phyloP scores from a whole-genome alignment of 768 basidiomycete species.

The Boletus fagicola region DNA sequence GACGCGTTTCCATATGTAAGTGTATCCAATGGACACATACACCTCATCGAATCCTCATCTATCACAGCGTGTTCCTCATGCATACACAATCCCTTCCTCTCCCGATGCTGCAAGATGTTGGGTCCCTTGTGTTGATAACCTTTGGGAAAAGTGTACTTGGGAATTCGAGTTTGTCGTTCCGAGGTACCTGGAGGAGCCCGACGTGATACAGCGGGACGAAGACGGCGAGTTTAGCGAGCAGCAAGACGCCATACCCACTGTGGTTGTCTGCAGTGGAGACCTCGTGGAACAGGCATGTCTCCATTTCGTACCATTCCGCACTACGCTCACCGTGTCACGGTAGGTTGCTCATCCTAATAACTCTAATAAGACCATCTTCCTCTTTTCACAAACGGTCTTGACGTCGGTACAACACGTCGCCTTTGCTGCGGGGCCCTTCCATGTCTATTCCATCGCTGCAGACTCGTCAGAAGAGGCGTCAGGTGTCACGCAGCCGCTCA shows the following conservation, averaged over 20 bases:
- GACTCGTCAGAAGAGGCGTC: constrained; percentile 64
- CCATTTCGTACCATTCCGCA: constrained; percentile 5
- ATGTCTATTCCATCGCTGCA: constrained; percentile 65
- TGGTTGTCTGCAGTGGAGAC: constrained; percentile 94
- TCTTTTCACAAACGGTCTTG: constrained; percentile 81
- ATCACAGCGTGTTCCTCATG: constrained; percentile 83
- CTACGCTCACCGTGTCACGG: constrained; percentile 8
- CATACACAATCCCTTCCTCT: constrained; percentile 83
- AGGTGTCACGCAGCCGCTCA: constrained; percentile 64
- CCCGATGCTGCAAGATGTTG: constrained; percentile 94
- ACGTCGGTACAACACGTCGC: constrained; percentile 97
- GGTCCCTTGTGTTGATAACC: constrained; percentile 95
- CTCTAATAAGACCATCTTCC: constrained; percentile 91
- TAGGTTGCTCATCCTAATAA: constrained; percentile 93
- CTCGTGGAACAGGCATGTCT: constrained; percentile 82
- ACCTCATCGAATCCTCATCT: constrained; percentile 15
- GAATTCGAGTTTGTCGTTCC: constrained; percentile 97
- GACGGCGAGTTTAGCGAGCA: constrained; percentile 46
- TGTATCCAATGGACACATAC: constrained; percentile 16
- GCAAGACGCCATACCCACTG: constrained; percentile 66
- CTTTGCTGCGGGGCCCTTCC: constrained; percentile 94
- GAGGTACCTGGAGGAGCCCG: constrained; percentile 64
- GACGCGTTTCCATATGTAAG: constrained; percentile 85
- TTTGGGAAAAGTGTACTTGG: constrained; percentile 98
- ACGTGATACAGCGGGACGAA: constrained; percentile 36